Percentiles rank a stretch among this genome's conserved stretches.
Conservation (phyloP, 495 filamentous ascomycete genomes). For the Aspergillus haitiensis region DNA sequence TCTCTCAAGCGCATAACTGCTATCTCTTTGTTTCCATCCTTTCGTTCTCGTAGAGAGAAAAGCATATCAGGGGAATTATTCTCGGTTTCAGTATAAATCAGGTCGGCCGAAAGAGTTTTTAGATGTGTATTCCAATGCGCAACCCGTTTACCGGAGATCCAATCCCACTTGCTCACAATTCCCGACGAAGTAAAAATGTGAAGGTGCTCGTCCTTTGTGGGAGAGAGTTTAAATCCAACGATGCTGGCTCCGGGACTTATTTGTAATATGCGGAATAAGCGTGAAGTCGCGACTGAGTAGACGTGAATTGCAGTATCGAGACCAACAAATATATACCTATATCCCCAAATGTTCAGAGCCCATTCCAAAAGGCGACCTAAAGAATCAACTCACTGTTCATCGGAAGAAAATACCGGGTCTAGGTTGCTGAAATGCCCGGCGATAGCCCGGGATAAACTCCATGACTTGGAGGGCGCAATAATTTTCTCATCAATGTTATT, state of each 20-base stretch:
- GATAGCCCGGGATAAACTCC: conserved; percentile 37
- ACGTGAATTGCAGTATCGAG: conserved; percentile 67
- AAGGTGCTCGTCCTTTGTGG: conserved; percentile 54
- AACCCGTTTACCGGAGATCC: conserved; percentile 59
- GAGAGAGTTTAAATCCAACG: conserved; percentile 59
- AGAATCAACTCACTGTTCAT: conserved; percentile 69
- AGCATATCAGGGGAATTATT: conserved; percentile 15
- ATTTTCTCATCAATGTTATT: conserved; percentile 3
- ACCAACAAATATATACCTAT: conserved; percentile 68
- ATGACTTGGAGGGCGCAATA: conserved; percentile 19
- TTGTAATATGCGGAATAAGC: conserved; percentile 64
- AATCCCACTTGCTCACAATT: conserved; percentile 70
- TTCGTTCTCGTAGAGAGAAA: conserved; percentile 28
- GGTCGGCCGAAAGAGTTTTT: conserved; percentile 28
- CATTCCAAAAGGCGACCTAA: neutral
- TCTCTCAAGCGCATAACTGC: conserved; percentile 25
- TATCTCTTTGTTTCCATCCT: conserved; percentile 37
- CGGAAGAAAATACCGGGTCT: conserved; percentile 73
- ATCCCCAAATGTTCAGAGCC: conserved; percentile 26
- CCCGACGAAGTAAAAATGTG: conserved; percentile 71
- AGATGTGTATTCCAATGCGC: conserved; percentile 45
- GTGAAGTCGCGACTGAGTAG: conserved; percentile 76
- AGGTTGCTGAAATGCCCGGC: conserved; percentile 51
- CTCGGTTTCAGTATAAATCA: conserved; percentile 14
- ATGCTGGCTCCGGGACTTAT: conserved; percentile 39